A percentile compares a stretch with the other conserved stretches of the same genome.
These are phyloP conservation scores for Potentilla sterilis DNA, from an alignment of 306 rosid genomes.

Conservation along the genomic window DNA sequence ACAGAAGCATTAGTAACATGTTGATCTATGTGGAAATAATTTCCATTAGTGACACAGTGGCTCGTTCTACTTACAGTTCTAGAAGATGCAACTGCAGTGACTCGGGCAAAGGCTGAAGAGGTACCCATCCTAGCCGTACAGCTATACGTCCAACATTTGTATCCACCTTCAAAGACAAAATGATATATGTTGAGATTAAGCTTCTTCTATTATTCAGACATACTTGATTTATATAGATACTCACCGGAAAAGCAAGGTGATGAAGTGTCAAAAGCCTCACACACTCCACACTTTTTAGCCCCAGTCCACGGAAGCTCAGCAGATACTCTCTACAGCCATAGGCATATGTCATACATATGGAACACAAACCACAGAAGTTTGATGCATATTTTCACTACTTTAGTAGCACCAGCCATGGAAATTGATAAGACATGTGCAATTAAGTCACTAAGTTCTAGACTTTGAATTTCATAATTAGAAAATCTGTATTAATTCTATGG, in stretches of 20 bases:
- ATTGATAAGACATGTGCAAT: conserved; percentile 16
- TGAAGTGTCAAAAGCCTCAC: conserved; percentile 97
- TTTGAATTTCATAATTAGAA: conserved; percentile 1
- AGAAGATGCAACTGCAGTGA: conserved; percentile 97
- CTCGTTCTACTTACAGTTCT: conserved; percentile 69
- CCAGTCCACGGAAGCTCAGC: conserved; percentile 89
- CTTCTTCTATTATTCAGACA: conserved; percentile 26
- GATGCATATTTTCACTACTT: conserved; percentile 8
- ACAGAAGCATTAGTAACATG: conserved; percentile 29
- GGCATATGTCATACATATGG: conserved; percentile 5
- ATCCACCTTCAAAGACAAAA: conserved; percentile 67
- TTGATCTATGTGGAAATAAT: conserved; percentile 17
- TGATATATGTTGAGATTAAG: conserved; percentile 21
- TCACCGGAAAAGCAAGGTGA: conserved; percentile 99
- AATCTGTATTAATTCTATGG: conserved; percentile 19
- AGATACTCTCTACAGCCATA: conserved; percentile 73
- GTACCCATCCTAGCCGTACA: conserved; percentile 99
- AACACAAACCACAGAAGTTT: conserved; percentile 11
- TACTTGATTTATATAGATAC: conserved; percentile 29
- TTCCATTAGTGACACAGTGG: conserved; percentile 17
- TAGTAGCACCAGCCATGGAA: conserved; percentile 14
- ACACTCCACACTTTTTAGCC: conserved; percentile 97
- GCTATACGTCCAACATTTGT: conserved; percentile 99
- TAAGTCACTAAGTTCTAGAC: conserved; percentile 18
- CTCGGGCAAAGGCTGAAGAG: conserved; percentile 99